phyloP scores from a whole-genome alignment of 2,329 filamentous ascomycete species.

The Scopulariopsis brevicaulis region DNA sequence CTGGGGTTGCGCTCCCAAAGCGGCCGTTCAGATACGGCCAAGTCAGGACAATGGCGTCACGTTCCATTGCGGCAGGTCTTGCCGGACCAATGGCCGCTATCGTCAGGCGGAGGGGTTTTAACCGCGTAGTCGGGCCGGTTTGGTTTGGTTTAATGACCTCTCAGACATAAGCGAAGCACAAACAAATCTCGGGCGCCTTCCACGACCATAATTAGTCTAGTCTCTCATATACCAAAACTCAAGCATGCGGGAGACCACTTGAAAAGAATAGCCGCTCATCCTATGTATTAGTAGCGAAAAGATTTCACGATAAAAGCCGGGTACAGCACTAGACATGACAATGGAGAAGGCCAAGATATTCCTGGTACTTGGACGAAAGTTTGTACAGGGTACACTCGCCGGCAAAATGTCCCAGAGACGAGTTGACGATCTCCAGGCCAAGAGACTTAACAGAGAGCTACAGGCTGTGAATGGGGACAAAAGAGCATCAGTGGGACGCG shows the following conservation, averaged over 20 bases:
- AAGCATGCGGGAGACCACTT: not conserved
- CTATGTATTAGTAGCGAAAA: not conserved
- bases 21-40: not conserved
- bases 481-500: not conserved
- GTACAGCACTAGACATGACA: not conserved
- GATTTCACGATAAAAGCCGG: too few relatives aligned
- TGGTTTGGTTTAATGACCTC: constrained; percentile 4
- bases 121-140: not conserved
- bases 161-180: not conserved
- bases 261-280: not conserved
- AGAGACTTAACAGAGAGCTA: not conserved
- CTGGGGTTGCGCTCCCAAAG: too few relatives aligned
- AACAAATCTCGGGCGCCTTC: not conserved
- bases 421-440: not conserved
- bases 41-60: not conserved
- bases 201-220: not conserved
- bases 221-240: not conserved
- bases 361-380: not conserved
- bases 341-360: not conserved
- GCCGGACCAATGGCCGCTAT: not conserved
- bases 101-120: not conserved
- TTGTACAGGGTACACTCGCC: not conserved
- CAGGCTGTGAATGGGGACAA: not conserved
- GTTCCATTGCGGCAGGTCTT: not conserved
- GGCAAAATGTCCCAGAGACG: not conserved